phyloP scores from a whole-genome alignment of 2,329 filamentous ascomycete genomes.

The Scortechinia acanthostroma region DNA sequence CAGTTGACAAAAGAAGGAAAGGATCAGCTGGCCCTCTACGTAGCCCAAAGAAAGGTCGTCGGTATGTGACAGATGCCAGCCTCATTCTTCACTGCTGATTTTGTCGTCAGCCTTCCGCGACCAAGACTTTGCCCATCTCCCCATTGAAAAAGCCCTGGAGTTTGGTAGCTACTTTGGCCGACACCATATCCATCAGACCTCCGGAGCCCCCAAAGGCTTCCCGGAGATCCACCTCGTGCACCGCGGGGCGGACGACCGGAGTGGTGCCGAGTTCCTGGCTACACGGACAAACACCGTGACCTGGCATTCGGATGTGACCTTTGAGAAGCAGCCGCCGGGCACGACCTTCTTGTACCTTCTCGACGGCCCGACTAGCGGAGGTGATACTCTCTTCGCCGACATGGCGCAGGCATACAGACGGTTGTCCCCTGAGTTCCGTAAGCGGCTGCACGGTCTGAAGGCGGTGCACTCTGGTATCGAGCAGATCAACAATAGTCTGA shows the following conservation, averaged over 20 bases:
- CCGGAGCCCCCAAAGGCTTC: conserved; percentile 53
- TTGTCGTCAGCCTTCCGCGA: conserved; percentile 48
- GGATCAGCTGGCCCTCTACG: conserved; percentile 69
- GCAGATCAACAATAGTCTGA: conserved; percentile 66
- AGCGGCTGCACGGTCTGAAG: conserved; percentile 72
- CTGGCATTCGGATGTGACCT: conserved; percentile 85
- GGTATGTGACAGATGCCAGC: conserved; percentile 29
- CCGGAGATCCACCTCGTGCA: conserved; percentile 63
- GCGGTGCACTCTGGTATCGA: conserved; percentile 78
- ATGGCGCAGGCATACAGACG: conserved; percentile 75
- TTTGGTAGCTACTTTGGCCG: conserved; percentile 73
- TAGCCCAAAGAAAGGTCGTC: conserved; percentile 72
- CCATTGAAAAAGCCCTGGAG: conserved; percentile 63
- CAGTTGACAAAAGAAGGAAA: conserved; percentile 62
- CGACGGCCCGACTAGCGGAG: conserved; percentile 73
- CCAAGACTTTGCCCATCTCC: conserved; percentile 66
- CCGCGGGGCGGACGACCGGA: conserved; percentile 55
- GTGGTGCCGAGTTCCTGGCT: conserved; percentile 49
- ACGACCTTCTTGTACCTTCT: conserved; percentile 85
- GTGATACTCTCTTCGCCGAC: conserved; percentile 79
- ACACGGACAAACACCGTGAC: conserved; percentile 73
- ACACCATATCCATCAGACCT: conserved; percentile 66
- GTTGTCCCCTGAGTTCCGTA: conserved; percentile 71
- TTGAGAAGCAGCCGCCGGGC: conserved; percentile 80
- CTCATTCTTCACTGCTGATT: conserved; percentile 2